phyloP scores from a whole-genome alignment of 352 stramenopile species.

The Achlya hypogyna region DNA sequence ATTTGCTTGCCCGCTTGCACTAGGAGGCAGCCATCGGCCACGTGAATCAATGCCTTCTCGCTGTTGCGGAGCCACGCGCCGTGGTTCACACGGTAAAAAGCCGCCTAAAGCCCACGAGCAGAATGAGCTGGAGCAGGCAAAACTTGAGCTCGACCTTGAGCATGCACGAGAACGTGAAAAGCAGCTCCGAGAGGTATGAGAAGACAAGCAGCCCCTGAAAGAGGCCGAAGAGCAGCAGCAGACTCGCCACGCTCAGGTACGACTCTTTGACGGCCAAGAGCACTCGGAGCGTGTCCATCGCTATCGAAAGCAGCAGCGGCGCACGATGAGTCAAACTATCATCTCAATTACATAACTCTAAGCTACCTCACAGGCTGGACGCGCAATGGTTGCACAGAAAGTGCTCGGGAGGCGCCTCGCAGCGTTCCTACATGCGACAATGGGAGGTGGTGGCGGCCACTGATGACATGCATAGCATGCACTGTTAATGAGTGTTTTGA shows the following conservation, averaged over 20 bases:
- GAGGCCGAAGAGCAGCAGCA: constrained; percentile 44
- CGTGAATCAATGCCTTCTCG: constrained; percentile 72
- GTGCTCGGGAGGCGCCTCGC: no score
- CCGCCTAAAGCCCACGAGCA: constrained; percentile 41
- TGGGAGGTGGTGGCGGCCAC: no score
- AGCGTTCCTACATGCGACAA: no score
- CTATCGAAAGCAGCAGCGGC: constrained; percentile 35
- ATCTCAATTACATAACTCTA: no score
- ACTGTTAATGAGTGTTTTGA: no score
- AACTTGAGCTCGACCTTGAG: constrained; percentile 41
- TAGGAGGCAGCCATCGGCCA: constrained; percentile 85
- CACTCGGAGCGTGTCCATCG: constrained; percentile 33
- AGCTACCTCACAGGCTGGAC: no score
- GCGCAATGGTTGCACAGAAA: no score
- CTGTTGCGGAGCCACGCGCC: constrained; percentile 81
- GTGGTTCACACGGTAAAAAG: constrained; percentile 38
- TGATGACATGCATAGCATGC: no score
- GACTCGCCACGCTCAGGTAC: constrained; percentile 39
- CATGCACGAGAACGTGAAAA: constrained; percentile 55
- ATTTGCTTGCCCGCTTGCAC: constrained; percentile 88
- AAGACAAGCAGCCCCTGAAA: constrained; percentile 47
- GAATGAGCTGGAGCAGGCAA: constrained; percentile 39
- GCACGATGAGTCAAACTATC: no score
- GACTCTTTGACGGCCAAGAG: constrained; percentile 27
- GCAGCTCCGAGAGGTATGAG: constrained; percentile 47